phyloP scores from a whole-genome alignment of 73 alveolate species.

The Paramecium caudatum region DNA sequence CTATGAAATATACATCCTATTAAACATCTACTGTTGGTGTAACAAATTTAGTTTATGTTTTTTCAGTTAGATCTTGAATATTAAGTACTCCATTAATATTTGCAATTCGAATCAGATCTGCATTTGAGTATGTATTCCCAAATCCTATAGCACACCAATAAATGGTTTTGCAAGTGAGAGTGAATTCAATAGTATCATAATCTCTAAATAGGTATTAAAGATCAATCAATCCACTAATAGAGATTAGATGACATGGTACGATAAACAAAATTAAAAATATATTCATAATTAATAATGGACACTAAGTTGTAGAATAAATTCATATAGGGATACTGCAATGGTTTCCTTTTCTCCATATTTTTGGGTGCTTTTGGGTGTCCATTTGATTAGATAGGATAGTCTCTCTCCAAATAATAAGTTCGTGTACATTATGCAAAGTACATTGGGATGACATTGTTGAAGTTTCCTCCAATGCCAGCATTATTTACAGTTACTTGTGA shows the following conservation, averaged over 20 bases:
- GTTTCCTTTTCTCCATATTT: background rate
- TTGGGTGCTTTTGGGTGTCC: background rate
- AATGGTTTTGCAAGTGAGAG: slow-evolving; percentile 22
- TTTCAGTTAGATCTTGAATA: background rate
- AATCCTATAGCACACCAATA: slow-evolving; percentile 64
- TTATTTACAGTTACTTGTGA: background rate
- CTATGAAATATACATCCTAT: slow-evolving; percentile 12
- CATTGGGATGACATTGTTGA: background rate
- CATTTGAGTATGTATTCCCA: slow-evolving; percentile 35
- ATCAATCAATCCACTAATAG: background rate
- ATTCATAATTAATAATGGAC: background rate
- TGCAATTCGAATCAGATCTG: slow-evolving; percentile 41
- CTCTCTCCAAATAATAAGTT: background rate
- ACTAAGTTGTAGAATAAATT: too few species aligned
- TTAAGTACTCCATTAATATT: background rate
- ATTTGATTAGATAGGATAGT: background rate
- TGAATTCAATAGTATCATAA: slow-evolving; percentile 2
- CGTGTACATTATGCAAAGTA: background rate
- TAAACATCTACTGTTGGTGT: background rate
- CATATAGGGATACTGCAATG: background rate
- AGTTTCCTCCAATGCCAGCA: background rate
- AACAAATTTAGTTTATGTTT: background rate
- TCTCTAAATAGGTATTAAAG: background rate
- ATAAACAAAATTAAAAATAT: too few species aligned
- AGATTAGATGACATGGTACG: background rate